Evolutionary conservation across 1,284 basidiomycete species (phyloP), one percentile per base, ranked within the genome.

Genomic region (Afroboletus lepidellus): DNA sequence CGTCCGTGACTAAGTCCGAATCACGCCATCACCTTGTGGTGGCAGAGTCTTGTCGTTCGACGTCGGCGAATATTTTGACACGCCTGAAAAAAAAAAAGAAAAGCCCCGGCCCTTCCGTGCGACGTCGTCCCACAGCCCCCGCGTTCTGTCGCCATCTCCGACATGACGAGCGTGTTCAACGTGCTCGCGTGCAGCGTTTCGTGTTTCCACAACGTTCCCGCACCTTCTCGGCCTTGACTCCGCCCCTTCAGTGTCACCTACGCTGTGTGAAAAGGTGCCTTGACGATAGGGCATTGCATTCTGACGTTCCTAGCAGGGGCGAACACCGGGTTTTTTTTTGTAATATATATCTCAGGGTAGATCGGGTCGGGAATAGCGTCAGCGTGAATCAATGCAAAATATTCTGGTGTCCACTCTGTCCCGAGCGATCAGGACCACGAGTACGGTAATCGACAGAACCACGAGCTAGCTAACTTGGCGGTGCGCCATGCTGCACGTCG

Each of bases 301-400:
- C 48, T 15, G 4, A 21, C 16, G 53, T 51, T 34, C 52, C 41
- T 59, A 13, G 27, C 56, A 58, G 41, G 56, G 45, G 21, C 23
- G 34, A 41, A 24, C 45, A 0, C 41, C 13, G 18, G 41, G 38
- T 9, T 7, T 16, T 33, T 34, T 30, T 29, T 21, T 38, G 23
- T 24, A 39, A 23, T 30, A 41, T 16, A 38, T 13, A 45, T 39
- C 41, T 21, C 32, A 43, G 49, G 38, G 34, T n/a, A 64, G 51
- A 68, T 66, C 62, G 32, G 34, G 37, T 38, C 47, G 44, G 50
- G 65, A 64, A 66, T 45, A 52, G 23, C 25, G 56, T 24, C 30
- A 41, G 36, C 42, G 41, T 41, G 60, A 65, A 45, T 38, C 50
- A 18, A 30, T 34, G 32, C 16, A 4, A n/a, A 20, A 30, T n/a